Percentiles rank a stretch among this genome's conserved stretches.
phyloP scores from a whole-genome alignment of 2,329 filamentous ascomycete species.

The Kalaharituber pfeilii region DNA sequence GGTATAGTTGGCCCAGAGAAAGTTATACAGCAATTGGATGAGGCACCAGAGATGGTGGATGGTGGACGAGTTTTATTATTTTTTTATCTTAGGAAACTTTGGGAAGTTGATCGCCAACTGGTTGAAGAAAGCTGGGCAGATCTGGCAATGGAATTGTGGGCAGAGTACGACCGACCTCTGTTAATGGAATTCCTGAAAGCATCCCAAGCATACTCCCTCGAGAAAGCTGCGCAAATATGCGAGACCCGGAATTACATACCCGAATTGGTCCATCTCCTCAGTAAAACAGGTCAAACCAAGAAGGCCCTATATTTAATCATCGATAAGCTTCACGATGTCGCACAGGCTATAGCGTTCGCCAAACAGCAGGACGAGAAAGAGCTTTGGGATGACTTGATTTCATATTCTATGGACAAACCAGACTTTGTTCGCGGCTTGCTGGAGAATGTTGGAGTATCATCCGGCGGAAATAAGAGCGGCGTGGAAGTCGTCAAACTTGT shows the following conservation, averaged over 20 bases:
- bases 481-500: slow-evolving; percentile 87
- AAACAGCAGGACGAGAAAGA: slow-evolving; percentile 85
- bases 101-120: slow-evolving; percentile 52
- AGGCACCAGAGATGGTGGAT: slow-evolving; percentile 32
- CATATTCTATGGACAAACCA: slow-evolving; percentile 96
- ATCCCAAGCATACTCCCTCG: slow-evolving; percentile 76
- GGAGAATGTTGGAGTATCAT: slow-evolving; percentile 67
- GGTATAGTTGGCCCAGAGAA: slow-evolving; percentile 63
- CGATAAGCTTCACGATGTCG: slow-evolving; percentile 76
- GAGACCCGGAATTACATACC: slow-evolving; percentile 66
- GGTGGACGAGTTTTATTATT: slow-evolving; percentile 50
- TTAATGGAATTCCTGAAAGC: slow-evolving; percentile 75
- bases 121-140: slow-evolving; percentile 70
- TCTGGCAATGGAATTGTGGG: slow-evolving; percentile 69
- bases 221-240: slow-evolving; percentile 62
- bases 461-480: slow-evolving; percentile 27
- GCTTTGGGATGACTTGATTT: slow-evolving; percentile 83
- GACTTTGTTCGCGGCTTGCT: slow-evolving; percentile 81
- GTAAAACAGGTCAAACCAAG: slow-evolving; percentile 88
- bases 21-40: slow-evolving; percentile 59
- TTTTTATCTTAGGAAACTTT: slow-evolving; percentile 78
- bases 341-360: slow-evolving; percentile 81
- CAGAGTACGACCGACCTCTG: slow-evolving; percentile 58
- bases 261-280: slow-evolving; percentile 88
- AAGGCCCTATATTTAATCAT: slow-evolving; percentile 84